These are phyloP conservation scores for Sugiyamaella japonica DNA, from an alignment of 1,139 yeast species.

Conservation along the genomic window DNA sequence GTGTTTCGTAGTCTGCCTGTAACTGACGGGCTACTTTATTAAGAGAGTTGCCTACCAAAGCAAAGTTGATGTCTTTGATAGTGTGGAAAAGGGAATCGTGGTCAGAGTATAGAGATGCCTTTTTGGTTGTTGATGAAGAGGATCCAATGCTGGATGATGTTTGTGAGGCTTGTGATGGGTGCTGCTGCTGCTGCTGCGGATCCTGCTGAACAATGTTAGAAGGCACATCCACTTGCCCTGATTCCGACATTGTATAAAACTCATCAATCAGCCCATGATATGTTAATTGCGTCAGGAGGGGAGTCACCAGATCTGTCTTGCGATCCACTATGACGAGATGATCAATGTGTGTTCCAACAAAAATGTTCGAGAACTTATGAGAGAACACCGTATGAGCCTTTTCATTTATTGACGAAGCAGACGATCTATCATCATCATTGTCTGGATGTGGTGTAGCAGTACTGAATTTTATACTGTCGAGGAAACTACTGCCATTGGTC, in stretches of 20 bases:
- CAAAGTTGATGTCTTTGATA: constrained; percentile 70
- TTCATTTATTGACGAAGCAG: not conserved
- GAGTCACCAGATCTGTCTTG: constrained; percentile 68
- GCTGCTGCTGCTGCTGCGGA: not conserved
- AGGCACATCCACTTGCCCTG: constrained; percentile 49
- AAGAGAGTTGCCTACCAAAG: constrained; percentile 71
- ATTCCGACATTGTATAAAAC: constrained; percentile 52
- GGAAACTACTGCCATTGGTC: not conserved
- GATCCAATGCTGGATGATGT: constrained; percentile 3
- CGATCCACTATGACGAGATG: constrained; percentile 74
- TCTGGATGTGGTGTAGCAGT: not conserved
- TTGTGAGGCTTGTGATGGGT: not conserved
- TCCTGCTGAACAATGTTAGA: constrained; percentile 31
- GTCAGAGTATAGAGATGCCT: constrained; percentile 40
- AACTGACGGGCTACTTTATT: constrained; percentile 70
- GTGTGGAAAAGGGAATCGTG: constrained; percentile 48
- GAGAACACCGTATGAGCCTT: constrained; percentile 1
- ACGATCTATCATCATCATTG: not conserved
- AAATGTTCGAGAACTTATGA: constrained; percentile 36
- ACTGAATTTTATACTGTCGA: constrained; percentile 8
- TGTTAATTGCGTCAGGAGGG: constrained; percentile 72
- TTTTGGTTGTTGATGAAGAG: constrained; percentile 30
- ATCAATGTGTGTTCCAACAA: constrained; percentile 41
- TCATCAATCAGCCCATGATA: constrained; percentile 85
- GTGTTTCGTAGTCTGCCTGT: constrained; percentile 65